Conservation (phyloP, 305 asterid species). For the Lippia alba region DNA sequence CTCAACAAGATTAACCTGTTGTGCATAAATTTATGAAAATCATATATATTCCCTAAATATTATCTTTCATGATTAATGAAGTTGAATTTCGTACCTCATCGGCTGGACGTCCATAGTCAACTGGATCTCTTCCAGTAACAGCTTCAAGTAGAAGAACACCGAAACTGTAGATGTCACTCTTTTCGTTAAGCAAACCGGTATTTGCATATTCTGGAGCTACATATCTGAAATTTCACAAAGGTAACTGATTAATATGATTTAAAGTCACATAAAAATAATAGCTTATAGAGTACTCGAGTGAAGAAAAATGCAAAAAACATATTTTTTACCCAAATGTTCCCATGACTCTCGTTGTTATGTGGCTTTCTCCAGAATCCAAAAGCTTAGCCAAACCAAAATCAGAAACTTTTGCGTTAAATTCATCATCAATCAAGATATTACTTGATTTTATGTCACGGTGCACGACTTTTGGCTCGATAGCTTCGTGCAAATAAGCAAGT, state of each 20-base stretch:
- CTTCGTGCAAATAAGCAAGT: conserved; percentile 96
- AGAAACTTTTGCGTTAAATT: conserved; percentile 88
- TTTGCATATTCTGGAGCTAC: conserved; percentile 99
- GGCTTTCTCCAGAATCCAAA: conserved; percentile 92
- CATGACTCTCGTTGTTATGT: conserved; percentile 97
- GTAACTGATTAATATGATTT: conserved; percentile 1
- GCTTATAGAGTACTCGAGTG: background rate
- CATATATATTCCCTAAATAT: no score
- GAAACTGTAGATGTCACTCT: conserved; percentile 91
- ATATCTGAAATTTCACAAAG: conserved; percentile 59
- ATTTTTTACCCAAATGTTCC: conserved; percentile 90
- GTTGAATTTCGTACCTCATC: conserved; percentile 56
- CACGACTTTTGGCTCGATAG: conserved; percentile 94
- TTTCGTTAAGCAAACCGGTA: conserved; percentile 90
- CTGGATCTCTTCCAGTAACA: conserved; percentile 93
- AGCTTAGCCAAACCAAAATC: conserved; percentile 99
- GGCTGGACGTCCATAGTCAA: conserved; percentile 89
- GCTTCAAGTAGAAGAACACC: conserved; percentile 91
- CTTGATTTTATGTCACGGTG: conserved; percentile 99
- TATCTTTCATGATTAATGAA: background rate
- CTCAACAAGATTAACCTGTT: conserved; percentile 93
- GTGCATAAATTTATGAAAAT: no score
- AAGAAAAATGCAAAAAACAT: conserved; percentile 8
- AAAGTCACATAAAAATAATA: background rate
- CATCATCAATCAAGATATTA: conserved; percentile 84